Evolutionary conservation across 1,284 basidiomycete genomes (phyloP).

Genomic region (Chalciporus piperatoides): DNA sequence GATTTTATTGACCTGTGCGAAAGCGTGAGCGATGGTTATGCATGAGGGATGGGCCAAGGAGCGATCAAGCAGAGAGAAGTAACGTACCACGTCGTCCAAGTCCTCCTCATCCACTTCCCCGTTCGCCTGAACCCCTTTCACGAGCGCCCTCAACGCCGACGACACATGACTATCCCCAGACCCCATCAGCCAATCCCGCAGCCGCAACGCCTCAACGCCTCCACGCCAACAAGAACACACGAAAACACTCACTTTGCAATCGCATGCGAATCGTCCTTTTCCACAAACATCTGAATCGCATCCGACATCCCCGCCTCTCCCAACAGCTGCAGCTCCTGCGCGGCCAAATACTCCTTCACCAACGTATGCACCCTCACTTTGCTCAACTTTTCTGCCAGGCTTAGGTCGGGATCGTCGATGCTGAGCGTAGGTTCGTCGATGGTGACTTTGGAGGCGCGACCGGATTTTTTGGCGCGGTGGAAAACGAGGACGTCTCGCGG

Average conservation of each 20-base stretch:
- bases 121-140: constrained; percentile 59
- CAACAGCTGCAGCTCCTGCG: constrained; percentile 85
- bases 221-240: too few relatives aligned
- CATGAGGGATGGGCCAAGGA: background rate
- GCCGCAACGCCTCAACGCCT: too few relatives aligned
- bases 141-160: constrained; percentile 57
- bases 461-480: constrained; percentile 71
- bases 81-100: constrained; percentile 67
- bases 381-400: constrained; percentile 61
- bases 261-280: constrained; percentile 92
- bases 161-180: constrained; percentile 59
- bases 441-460: constrained; percentile 45
- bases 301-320: constrained; percentile 86
- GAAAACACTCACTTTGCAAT: constrained; percentile 75
- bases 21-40: background rate
- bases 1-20: constrained; percentile 55
- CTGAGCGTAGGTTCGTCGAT: constrained; percentile 71
- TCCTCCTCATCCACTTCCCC: constrained; percentile 72
- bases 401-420: constrained; percentile 69
- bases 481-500: constrained; percentile 91
- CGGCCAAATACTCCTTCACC: constrained; percentile 84
- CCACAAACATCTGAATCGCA: constrained; percentile 90
- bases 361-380: constrained; percentile 73
- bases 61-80: background rate
- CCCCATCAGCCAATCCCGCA: too few relatives aligned